Evolutionary conservation across 129 eudicot species (phyloP), one percentile per base, ranked within the genome.

Genomic region (Ambrosia trifida): DNA sequence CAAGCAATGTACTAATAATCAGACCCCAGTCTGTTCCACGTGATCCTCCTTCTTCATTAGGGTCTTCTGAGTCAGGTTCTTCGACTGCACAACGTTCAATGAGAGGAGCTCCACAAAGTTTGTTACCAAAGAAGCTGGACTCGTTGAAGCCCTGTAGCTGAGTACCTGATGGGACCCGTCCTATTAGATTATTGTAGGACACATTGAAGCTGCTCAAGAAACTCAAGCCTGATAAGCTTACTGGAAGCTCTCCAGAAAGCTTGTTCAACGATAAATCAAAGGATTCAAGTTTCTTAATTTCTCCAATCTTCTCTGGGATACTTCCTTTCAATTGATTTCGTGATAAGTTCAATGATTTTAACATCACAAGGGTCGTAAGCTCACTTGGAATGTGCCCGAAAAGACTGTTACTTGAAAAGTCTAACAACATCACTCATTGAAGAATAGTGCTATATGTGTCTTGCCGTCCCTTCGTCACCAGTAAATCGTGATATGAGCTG

Each of bases 171-270:
- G 82, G 85, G 7, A 81, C 61, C 19, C 18, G 61, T 58, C 76
- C 76, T 1, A 57, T 41, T 0, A 57, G 28, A 31, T 11, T 57
- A 44, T 72, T 72, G 68, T 58, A 58, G 31, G 76, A 58, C 18
- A 58, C 47, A 2, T 72, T 72, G 45, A 72, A 72, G 68, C 18
- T 43, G 10, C 41, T 43, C 76, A 72, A 58, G 68, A 58, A 72
- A 58, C 11, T 72, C 16, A 58, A 24, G 68, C 46, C 43, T 58
- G 76, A 72, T 51, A 72, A 58, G 46, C 83, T 46, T 13, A 70
- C n/a, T 10, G 92, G 92, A 18, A 87, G 73, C 41, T 12, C 50
- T 3, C 85, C 85, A 3, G 51, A 70, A 33, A 81, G 78, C 31
- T 35, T 28, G 60, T 81, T 81, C 40, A 44, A 3, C 0, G 85